Evolutionary conservation across 2,329 filamentous ascomycete species (phyloP), one percentile per base, ranked within the genome.

Genomic region (Paradendryphiella salina): DNA sequence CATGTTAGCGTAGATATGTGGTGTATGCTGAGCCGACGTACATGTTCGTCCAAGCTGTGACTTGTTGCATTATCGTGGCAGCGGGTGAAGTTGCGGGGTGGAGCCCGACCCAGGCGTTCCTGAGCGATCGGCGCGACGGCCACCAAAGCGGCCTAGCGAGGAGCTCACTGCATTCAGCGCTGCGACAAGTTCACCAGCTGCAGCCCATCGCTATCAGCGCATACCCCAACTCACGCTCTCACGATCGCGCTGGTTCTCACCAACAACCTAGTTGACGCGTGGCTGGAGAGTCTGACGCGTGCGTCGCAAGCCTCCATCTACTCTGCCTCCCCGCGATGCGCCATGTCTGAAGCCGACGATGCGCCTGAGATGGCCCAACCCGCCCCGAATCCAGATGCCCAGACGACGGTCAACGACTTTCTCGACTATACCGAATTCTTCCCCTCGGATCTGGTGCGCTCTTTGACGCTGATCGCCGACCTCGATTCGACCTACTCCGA

Each of bases 371-470:
- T 62, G 59, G 60, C 68, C 31, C 56, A 59, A 32, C 75, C 77
- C 18, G 76, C 79, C 44, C 77, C 79, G 46, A 83, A 86, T 65
- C 84, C 84, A 28, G 84, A 87, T 64, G 82, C 83, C 49, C 83
- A 86, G 66, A 82, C 83, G 28, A 85, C 84, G 20, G 81, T 87
- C 37, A 85, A 83, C 57, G 84, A 87, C 69, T 87, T 84, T 70
- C 81, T 86, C 51, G 83, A 86, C 70, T 87, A 86, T 72, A 87
- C 84, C 56, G 84, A 87, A 72, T 85, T 85, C 76, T 84, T 85
- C 50, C 84, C 84, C 28, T 82, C 84, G 8, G 84, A 86, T 66
- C 75, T 87, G 18, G 78, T 81, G 51, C 83, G 84, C 62, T 85
- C 84, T 56, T 73, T 87, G 46, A 83, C 80, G 43, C 76, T 87